These are phyloP conservation scores for Glycine latifolia DNA, from an alignment of 306 rosid species.

Conservation along the genomic window DNA sequence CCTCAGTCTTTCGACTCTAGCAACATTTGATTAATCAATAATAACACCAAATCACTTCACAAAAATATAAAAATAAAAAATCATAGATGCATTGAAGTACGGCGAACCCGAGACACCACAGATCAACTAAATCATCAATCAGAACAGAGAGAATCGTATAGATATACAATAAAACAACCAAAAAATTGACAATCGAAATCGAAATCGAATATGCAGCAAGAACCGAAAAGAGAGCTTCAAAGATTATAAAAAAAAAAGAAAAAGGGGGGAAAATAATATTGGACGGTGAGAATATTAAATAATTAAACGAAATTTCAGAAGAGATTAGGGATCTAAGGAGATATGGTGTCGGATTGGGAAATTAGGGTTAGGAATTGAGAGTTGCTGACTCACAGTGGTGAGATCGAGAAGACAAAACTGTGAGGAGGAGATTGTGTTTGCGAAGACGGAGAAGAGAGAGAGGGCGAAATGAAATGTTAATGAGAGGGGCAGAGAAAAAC, in stretches of 20 bases:
- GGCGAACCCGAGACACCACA: conserved; percentile 30
- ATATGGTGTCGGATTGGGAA: conserved; percentile 27
- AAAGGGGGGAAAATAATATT: not conserved
- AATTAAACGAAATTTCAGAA: not conserved
- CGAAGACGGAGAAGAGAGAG: conserved; percentile 42
- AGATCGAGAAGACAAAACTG: conserved; percentile 59
- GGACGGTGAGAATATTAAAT: not conserved
- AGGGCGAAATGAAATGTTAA: conserved; percentile 44
- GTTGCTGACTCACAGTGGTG: conserved; percentile 57
- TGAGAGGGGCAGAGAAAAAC: conserved; percentile 56
- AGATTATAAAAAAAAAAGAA: not conserved
- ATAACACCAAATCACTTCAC: conserved; percentile 23
- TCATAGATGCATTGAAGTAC: conserved; percentile 22
- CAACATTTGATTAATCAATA: conserved; percentile 31
- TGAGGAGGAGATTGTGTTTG: conserved; percentile 57
- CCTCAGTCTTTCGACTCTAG: conserved; percentile 21
- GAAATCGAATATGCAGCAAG: conserved; percentile 39
- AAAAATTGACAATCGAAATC: conserved; percentile 51
- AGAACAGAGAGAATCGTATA: conserved; percentile 18
- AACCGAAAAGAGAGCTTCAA: conserved; percentile 25
- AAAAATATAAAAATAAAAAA: not conserved
- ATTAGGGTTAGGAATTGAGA: conserved; percentile 58
- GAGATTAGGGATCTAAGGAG: conserved; percentile 74
- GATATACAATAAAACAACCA: not conserved
- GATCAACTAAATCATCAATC: conserved; percentile 56